phyloP scores from a whole-genome alignment of 2,329 filamentous ascomycete species.

The Thelonectria olida region DNA sequence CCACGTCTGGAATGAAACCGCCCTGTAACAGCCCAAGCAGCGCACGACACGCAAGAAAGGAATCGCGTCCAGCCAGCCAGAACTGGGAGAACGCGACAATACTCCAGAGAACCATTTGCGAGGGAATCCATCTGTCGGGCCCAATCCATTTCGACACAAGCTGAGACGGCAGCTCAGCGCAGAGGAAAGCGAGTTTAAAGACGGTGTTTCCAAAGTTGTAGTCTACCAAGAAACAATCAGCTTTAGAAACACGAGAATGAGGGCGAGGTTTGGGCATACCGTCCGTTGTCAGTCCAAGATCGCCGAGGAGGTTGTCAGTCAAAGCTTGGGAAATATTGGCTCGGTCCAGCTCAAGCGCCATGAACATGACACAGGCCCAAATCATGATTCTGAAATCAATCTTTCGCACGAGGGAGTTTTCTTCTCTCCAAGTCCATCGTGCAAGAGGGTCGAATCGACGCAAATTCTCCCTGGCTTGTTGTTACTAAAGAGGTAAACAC shows the following conservation, averaged over 20 bases:
- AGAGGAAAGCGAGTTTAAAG: slow-evolving; percentile 44
- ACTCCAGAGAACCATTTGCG: slow-evolving; percentile 54
- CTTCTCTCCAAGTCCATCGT: slow-evolving; percentile 54
- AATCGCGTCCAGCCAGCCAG: slow-evolving; percentile 5
- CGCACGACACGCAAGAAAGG: slow-evolving; percentile 16
- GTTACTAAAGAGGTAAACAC: neutral
- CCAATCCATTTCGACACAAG: slow-evolving; percentile 66
- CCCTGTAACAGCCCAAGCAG: slow-evolving; percentile 17
- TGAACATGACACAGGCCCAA: slow-evolving; percentile 53
- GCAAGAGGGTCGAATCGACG: slow-evolving; percentile 58
- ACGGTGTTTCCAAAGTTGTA: slow-evolving; percentile 46
- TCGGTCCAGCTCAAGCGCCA: slow-evolving; percentile 57
- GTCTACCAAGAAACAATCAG: too few relatives aligned
- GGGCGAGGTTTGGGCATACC: slow-evolving; percentile 18
- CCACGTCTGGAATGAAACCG: slow-evolving; percentile 16
- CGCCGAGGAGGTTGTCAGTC: slow-evolving; percentile 56
- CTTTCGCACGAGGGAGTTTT: slow-evolving; percentile 48
- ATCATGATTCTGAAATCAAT: slow-evolving; percentile 55
- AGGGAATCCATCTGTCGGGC: slow-evolving; percentile 68
- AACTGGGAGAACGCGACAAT: slow-evolving; percentile 45
- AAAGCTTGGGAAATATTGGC: slow-evolving; percentile 57
- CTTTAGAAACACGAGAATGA: slow-evolving; percentile 24
- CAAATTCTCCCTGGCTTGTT: slow-evolving; percentile 43
- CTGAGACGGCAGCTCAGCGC: slow-evolving; percentile 63
- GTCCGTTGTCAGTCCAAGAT: slow-evolving; percentile 55